Percentiles rank a stretch among this genome's conserved stretches.
These are phyloP conservation scores for Fraxinus velutina DNA, from an alignment of 305 asterid genomes.

Conservation along the genomic window DNA sequence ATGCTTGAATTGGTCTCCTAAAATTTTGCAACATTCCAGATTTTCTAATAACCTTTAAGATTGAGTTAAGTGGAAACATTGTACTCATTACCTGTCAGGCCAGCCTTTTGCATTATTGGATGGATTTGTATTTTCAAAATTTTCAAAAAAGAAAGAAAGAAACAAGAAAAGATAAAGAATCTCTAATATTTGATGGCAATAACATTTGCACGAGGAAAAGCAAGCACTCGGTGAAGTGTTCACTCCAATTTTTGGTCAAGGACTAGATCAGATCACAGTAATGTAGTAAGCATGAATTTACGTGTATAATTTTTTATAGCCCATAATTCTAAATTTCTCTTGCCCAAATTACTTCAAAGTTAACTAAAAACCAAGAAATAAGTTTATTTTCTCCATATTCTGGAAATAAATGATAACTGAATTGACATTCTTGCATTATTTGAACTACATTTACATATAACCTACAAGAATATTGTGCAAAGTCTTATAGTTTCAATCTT, in stretches of 20 bases:
- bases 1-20: not conserved
- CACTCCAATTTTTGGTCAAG: not conserved
- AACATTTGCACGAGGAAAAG: not conserved
- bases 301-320: not conserved
- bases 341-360: not conserved
- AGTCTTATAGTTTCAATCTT: conserved; percentile 5
- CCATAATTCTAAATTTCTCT: not conserved
- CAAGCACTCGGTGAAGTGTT: not conserved
- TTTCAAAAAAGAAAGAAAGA: not conserved
- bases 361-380: not conserved
- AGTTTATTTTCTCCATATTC: not conserved
- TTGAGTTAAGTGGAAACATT: not conserved
- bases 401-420: not conserved
- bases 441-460: conserved; percentile 2
- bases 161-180: not conserved
- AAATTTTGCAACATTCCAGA: not conserved
- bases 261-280: not conserved
- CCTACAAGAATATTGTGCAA: not conserved
- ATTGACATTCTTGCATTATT: not conserved
- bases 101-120: not conserved
- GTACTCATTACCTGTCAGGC: not conserved
- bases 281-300: not conserved
- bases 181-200: not conserved
- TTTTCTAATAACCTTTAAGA: not conserved
- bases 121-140: not conserved